Evolutionary conservation across 2,329 filamentous ascomycete genomes (phyloP).

Genomic region (Alternaria novae-zelandiae): DNA sequence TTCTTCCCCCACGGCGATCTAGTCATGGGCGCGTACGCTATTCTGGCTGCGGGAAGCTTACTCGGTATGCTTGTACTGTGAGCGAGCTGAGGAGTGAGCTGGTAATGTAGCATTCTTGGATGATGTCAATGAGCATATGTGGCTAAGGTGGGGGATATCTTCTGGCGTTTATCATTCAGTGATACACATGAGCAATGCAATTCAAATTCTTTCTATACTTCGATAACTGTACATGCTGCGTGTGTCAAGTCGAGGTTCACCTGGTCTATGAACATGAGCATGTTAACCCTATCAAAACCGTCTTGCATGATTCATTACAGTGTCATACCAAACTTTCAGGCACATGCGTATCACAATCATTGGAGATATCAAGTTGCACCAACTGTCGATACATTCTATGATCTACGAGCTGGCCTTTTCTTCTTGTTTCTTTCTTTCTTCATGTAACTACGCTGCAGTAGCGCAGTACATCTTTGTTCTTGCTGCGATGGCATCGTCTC

Average conservation of each 20-base stretch:
- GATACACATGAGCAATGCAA: neutral
- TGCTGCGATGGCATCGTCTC: neutral
- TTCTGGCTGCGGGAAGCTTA: constrained; percentile 29
- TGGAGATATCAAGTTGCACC: neutral
- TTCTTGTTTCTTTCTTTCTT: constrained; percentile 1
- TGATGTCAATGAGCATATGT: neutral
- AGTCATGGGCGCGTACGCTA: constrained; percentile 28
- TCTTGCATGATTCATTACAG: neutral
- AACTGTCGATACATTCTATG: neutral
- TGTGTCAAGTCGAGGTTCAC: neutral
- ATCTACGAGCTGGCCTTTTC: constrained; percentile 6
- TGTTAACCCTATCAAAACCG: neutral
- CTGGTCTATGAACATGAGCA: neutral
- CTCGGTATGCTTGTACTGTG: constrained; percentile 38
- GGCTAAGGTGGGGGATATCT: neutral
- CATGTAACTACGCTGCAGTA: neutral
- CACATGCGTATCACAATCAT: neutral
- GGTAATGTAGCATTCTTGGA: neutral
- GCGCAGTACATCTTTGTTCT: neutral
- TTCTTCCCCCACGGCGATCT: constrained; percentile 35
- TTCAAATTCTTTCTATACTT: neutral
- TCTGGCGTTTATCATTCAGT: neutral
- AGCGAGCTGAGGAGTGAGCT: neutral
- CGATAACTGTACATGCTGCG: neutral
- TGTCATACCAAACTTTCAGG: neutral